These are phyloP conservation scores for Penicillium freii DNA, from an alignment of 2,329 filamentous ascomycete species.

Conservation along the genomic window DNA sequence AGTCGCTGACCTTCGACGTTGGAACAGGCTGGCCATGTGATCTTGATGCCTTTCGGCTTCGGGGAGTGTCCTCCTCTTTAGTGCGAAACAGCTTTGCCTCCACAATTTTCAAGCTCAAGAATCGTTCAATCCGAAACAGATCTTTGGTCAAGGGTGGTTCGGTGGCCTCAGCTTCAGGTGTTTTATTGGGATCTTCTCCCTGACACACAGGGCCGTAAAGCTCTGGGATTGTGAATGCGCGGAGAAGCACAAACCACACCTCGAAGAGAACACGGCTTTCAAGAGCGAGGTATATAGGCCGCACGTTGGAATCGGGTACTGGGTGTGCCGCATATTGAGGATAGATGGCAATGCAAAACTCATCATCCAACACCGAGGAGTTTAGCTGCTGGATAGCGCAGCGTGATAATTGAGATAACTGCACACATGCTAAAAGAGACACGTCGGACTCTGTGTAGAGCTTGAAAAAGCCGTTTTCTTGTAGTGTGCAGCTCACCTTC, in stretches of 20 bases:
- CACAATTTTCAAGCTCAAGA: conserved; percentile 58
- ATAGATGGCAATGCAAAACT: conserved; percentile 93
- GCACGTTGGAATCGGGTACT: conserved; percentile 70
- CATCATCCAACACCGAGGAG: conserved; percentile 83
- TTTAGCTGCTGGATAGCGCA: conserved; percentile 90
- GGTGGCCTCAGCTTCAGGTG: conserved; percentile 28
- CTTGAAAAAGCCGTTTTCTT: conserved; percentile 93
- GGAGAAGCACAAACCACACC: conserved; percentile 90
- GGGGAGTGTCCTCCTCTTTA: conserved; percentile 31
- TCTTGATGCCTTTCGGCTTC: conserved; percentile 36
- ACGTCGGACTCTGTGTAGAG: conserved; percentile 84
- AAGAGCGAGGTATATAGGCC: conserved; percentile 85
- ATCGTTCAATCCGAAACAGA: conserved; percentile 66
- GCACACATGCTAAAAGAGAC: conserved; percentile 75
- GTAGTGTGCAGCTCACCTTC: conserved; percentile 84
- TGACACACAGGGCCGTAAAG: conserved; percentile 69
- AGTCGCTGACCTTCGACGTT: conserved; percentile 39
- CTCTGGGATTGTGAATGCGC: conserved; percentile 89
- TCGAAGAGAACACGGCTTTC: conserved; percentile 90
- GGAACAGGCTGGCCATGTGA: conserved; percentile 29
- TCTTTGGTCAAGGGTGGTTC: conserved; percentile 47
- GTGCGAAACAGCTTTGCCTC: conserved; percentile 57
- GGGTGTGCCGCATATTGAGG: conserved; percentile 81
- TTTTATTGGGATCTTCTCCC: conserved; percentile 49
- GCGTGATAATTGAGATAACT: conserved; percentile 82